Conservation (phyloP, 1,284 basidiomycete genomes). For the Athelia sp. region DNA sequence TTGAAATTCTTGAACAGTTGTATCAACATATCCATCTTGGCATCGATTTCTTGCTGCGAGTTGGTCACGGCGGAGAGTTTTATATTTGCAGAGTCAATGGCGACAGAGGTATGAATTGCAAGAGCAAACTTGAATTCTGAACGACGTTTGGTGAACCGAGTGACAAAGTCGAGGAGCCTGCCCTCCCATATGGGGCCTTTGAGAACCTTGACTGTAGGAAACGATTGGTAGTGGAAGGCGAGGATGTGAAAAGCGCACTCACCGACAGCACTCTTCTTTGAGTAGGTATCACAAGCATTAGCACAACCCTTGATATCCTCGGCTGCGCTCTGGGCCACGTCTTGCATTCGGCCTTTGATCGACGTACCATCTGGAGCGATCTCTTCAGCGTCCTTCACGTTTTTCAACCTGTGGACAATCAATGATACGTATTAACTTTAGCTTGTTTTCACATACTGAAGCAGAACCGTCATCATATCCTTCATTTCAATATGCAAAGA, state of each 20-base stretch:
- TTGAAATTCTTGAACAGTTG: not conserved
- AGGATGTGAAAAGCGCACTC: slow-evolving; percentile 1
- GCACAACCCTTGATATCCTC: slow-evolving; percentile 12
- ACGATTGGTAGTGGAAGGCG: not conserved
- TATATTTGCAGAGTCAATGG: slow-evolving; percentile 6
- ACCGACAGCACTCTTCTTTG: slow-evolving; percentile 16
- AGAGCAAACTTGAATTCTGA: slow-evolving; percentile 6
- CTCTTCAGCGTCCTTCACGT: slow-evolving; percentile 4
- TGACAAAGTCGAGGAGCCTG: slow-evolving; percentile 3
- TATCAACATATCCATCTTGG: not conserved
- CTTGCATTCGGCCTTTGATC: slow-evolving; percentile 8
- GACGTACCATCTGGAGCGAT: slow-evolving; percentile 4
- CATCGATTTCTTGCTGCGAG: not conserved
- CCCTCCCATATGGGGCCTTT: slow-evolving; percentile 10
- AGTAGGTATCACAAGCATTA: slow-evolving; percentile 12
- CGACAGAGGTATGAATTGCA: slow-evolving; percentile 5
- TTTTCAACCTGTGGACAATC: slow-evolving; percentile 1
- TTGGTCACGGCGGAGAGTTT: not conserved
- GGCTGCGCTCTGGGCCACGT: slow-evolving; percentile 5
- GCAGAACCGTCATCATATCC: slow-evolving; percentile 11
- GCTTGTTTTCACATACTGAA: slow-evolving; percentile 3
- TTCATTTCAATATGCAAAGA: slow-evolving; percentile 10
- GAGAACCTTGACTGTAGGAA: slow-evolving; percentile 11
- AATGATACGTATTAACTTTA: not conserved
- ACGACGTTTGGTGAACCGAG: slow-evolving; percentile 5